Evolutionary conservation across 176 grass and related monocot genomes (phyloP), one percentile per base, ranked within the genome.

Genomic region (Thalia dealbata): DNA sequence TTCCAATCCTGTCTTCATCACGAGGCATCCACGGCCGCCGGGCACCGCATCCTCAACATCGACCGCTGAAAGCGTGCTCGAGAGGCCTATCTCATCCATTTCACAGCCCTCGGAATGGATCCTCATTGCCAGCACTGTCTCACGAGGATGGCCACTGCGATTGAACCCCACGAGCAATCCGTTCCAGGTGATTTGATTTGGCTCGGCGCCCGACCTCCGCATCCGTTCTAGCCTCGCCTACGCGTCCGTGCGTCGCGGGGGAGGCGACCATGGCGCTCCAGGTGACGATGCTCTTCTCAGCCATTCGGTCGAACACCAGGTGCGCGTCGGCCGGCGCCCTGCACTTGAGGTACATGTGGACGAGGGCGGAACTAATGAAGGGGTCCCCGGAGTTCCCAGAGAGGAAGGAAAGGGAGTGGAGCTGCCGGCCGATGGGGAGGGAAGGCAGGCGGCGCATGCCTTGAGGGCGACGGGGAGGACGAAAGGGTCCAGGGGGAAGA

Each of bases 111-210:
- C 80, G 0, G 54, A 41, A 32, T 91, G 89, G 85, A 91, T 88
- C 48, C 61, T 78, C 4, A 88, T 58, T 19, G 78, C 22, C 16
- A 3, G 22, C 29, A 70, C 85, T 0, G 85, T 75, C 12, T 91
- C 80, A 10, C 19, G 50, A 3, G 80, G 63, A 4, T 52, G 68
- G 14, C 89, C 89, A 7, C 71, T 81, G 45, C 80, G 77, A 75
- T 88, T 91, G 43, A 91, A 79, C 59, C 89, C 89, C 0, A 78
- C 84, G 12, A 91, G 59, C 22, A 91, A 13, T 2, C 89, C 89
- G 8, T 91, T 91, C 85, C 82, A 91, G 27, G 89, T 91, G 78
- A 91, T 81, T 35, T 74, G 61, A 29, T 91, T 91, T 0, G 85
- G 89, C 80, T 83, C 71, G 0, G 74, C 27, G 7, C 80, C 83